Evolutionary conservation across 306 rosid species (phyloP).

Genomic region (Benincasa hispida): DNA sequence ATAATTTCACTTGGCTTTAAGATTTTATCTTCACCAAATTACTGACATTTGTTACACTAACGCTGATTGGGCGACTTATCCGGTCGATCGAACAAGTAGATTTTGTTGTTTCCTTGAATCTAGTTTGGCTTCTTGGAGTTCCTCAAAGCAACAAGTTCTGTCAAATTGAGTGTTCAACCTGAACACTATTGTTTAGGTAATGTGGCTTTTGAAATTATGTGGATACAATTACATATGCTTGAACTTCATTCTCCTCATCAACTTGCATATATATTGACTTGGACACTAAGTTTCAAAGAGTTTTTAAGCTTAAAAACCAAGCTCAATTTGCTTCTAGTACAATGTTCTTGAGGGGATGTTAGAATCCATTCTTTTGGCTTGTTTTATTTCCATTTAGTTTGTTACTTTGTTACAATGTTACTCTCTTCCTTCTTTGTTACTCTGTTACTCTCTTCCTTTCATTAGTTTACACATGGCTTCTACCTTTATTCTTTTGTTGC

Average conservation of each 20-base stretch:
- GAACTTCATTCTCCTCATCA: not conserved
- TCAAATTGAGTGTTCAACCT: not conserved
- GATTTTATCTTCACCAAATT: not conserved
- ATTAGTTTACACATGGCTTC: not conserved
- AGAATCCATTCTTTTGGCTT: not conserved
- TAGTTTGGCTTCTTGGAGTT: not conserved
- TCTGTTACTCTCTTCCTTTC: not conserved
- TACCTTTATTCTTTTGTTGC: not conserved
- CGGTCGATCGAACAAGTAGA: not conserved
- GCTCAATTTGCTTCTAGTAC: conserved; percentile 1
- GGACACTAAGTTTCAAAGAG: not conserved
- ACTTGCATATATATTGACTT: not conserved
- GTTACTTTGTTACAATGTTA: not conserved
- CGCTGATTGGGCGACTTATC: not conserved
- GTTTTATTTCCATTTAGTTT: not conserved
- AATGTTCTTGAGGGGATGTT: not conserved
- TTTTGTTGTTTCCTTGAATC: not conserved
- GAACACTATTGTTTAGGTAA: not conserved
- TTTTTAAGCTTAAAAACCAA: not conserved
- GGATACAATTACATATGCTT: not conserved
- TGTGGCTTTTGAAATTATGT: not conserved
- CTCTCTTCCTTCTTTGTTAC: not conserved
- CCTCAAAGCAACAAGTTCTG: not conserved
- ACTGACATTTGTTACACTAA: not conserved
- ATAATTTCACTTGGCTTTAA: not conserved